Conservation (phyloP, 352 stramenopile species). For the Phytophthora multivora region DNA sequence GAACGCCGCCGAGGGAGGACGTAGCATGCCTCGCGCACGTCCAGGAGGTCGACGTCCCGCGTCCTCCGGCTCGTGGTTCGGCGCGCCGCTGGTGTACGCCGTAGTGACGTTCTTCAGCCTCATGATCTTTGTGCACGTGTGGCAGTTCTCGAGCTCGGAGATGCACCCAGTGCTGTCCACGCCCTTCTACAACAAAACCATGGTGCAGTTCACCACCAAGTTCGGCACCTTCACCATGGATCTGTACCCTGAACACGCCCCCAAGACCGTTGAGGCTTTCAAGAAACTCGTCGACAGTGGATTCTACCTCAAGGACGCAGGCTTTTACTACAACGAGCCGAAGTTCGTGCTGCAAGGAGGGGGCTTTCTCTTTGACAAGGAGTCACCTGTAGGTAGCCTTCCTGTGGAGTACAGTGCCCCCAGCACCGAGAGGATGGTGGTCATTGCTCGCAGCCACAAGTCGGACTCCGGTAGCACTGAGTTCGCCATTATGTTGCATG, state of each 20-base stretch:
- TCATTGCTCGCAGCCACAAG: constrained; percentile 76
- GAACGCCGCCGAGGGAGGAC: constrained; percentile 17
- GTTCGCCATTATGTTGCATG: constrained; percentile 87
- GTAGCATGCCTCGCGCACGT: constrained; percentile 4
- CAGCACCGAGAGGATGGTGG: constrained; percentile 82
- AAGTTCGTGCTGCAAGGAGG: constrained; percentile 83
- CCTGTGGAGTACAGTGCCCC: constrained; percentile 84
- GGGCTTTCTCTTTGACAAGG: constrained; percentile 73
- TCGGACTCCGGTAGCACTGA: constrained; percentile 75
- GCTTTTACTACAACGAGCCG: constrained; percentile 87
- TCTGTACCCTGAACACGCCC: constrained; percentile 78
- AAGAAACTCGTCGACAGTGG: constrained; percentile 62
- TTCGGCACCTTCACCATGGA: constrained; percentile 80
- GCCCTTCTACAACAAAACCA: constrained; percentile 80
- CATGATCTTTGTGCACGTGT: constrained; percentile 67
- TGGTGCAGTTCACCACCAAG: constrained; percentile 84
- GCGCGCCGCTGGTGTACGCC: constrained; percentile 44
- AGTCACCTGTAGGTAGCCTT: constrained; percentile 67
- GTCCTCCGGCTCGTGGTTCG: constrained; percentile 39
- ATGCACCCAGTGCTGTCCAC: constrained; percentile 51
- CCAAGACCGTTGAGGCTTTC: constrained; percentile 76
- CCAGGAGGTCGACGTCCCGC: constrained; percentile 3
- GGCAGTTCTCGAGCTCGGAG: constrained; percentile 58
- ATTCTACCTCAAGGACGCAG: constrained; percentile 74
- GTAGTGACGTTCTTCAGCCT: constrained; percentile 57